phyloP scores from a whole-genome alignment of 495 filamentous ascomycete species.

The Penicillium diatomitis region DNA sequence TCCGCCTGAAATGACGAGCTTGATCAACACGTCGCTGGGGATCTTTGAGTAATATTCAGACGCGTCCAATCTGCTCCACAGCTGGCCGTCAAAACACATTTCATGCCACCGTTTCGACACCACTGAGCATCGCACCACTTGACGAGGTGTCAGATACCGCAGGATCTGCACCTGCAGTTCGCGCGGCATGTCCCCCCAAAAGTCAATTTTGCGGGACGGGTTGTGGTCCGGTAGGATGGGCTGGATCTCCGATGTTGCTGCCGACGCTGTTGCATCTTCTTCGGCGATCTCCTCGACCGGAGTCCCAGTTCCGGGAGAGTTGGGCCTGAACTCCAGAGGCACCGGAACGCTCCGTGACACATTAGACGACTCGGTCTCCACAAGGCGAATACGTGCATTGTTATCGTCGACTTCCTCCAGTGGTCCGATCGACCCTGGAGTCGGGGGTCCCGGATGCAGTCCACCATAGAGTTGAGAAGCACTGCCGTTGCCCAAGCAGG shows the following conservation, averaged over 20 bases:
- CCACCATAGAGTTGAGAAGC: slow-evolving; percentile 54
- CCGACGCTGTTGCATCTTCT: not conserved
- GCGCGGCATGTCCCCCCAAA: slow-evolving; percentile 72
- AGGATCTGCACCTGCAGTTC: slow-evolving; percentile 78
- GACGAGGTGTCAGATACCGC: slow-evolving; percentile 63
- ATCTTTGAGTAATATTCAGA: slow-evolving; percentile 83
- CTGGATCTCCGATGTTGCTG: too few relatives aligned
- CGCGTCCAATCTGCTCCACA: slow-evolving; percentile 80
- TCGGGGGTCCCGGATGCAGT: slow-evolving; percentile 46
- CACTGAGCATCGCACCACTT: slow-evolving; percentile 71
- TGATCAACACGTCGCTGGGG: slow-evolving; percentile 69
- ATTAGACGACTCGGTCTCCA: slow-evolving; percentile 32
- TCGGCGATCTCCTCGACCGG: slow-evolving; percentile 25
- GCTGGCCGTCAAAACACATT: slow-evolving; percentile 90
- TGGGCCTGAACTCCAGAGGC: slow-evolving; percentile 52
- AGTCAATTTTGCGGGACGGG: slow-evolving; percentile 48
- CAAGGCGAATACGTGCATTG: slow-evolving; percentile 41
- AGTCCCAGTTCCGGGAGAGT: slow-evolving; percentile 13
- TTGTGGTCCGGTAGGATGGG: slow-evolving; percentile 13
- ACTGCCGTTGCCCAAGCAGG: slow-evolving; percentile 40
- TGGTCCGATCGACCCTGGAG: slow-evolving; percentile 48
- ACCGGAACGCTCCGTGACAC: slow-evolving; percentile 42
- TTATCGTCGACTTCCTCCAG: slow-evolving; percentile 25
- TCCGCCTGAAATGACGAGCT: slow-evolving; percentile 75
- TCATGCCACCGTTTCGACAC: slow-evolving; percentile 75